phyloP scores from a whole-genome alignment of 2,329 filamentous ascomycete genomes.

The Dendrostoma leiphaemia region DNA sequence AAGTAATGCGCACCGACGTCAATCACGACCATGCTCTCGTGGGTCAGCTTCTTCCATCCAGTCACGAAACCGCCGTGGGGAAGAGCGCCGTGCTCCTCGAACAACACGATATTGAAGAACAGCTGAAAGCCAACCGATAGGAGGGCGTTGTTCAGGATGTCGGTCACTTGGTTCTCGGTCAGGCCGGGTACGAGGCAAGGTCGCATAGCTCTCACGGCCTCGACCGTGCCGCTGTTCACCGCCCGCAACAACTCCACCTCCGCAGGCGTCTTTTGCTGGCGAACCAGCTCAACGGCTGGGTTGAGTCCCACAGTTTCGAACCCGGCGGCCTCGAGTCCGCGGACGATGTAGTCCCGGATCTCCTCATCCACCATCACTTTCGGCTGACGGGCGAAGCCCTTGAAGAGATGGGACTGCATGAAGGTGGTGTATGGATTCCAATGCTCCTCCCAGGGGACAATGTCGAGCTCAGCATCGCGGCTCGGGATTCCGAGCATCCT shows the following conservation, averaged over 20 bases:
- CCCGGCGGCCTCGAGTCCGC: conserved; percentile 50
- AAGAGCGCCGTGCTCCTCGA: conserved; percentile 53
- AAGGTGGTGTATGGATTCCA: conserved; percentile 62
- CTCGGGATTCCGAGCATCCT: conserved; percentile 58
- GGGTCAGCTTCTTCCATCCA: conserved; percentile 47
- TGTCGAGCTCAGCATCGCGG: conserved; percentile 45
- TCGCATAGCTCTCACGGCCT: conserved; percentile 56
- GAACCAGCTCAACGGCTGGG: conserved; percentile 54
- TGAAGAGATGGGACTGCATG: conserved; percentile 40
- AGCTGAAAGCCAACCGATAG: conserved; percentile 51
- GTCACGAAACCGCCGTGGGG: conserved; percentile 53
- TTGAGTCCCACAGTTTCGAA: conserved; percentile 56
- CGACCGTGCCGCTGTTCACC: conserved; percentile 63
- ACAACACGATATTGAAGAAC: conserved; percentile 65
- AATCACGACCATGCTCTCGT: conserved; percentile 59
- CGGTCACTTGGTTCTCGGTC: conserved; percentile 56
- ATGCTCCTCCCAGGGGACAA: conserved; percentile 62
- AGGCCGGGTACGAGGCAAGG: conserved; percentile 54
- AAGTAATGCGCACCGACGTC: conserved; percentile 61
- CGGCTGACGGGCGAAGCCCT: conserved; percentile 21
- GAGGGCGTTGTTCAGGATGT: conserved; percentile 54
- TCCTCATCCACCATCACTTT: conserved; percentile 65
- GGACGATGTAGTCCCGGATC: conserved; percentile 61
- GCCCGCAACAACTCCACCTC: conserved; percentile 58
- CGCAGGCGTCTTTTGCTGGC: conserved; percentile 54